phyloP scores from a whole-genome alignment of 805 yeast species.

The Candida railenensis region DNA sequence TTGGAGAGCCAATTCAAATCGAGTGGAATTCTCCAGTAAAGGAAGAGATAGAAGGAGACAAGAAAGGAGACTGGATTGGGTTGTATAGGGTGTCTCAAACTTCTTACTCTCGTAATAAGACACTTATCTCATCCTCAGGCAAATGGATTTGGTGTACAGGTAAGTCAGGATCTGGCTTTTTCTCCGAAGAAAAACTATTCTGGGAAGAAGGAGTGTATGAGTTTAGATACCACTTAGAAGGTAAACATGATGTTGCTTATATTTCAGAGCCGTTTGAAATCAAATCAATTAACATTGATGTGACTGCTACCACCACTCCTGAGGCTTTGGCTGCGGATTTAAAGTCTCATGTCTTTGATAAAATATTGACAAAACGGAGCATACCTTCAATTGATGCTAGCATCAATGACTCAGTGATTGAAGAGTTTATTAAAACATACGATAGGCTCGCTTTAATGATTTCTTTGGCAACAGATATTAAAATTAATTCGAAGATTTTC shows the following conservation, averaged over 20 bases:
- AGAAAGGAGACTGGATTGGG: slow-evolving; percentile 68
- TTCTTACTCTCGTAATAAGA: slow-evolving; percentile 51
- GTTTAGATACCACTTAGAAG: slow-evolving; percentile 66
- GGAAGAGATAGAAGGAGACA: slow-evolving; percentile 31
- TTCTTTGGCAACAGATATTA: slow-evolving; percentile 33
- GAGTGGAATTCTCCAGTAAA: slow-evolving; percentile 53
- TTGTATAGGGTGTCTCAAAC: slow-evolving; percentile 64
- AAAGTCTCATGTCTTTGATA: slow-evolving; percentile 28
- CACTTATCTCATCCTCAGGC: slow-evolving; percentile 61
- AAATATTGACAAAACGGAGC: slow-evolving; percentile 20
- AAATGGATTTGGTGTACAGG: slow-evolving; percentile 56
- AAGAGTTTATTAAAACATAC: slow-evolving; percentile 29
- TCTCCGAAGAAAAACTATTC: slow-evolving; percentile 47
- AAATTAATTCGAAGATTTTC: slow-evolving; percentile 38
- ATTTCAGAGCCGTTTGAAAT: slow-evolving; percentile 69
- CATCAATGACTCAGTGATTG: slow-evolving; percentile 24
- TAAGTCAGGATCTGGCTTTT: slow-evolving; percentile 46
- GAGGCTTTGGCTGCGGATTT: slow-evolving; percentile 29
- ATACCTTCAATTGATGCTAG: slow-evolving; percentile 21
- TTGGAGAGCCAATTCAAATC: slow-evolving; percentile 57
- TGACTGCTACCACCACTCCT: slow-evolving; percentile 22
- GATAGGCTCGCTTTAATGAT: slow-evolving; percentile 25
- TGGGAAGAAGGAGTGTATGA: slow-evolving; percentile 75
- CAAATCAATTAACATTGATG: slow-evolving; percentile 36
- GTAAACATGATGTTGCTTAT: slow-evolving; percentile 67